phyloP scores from a whole-genome alignment of 2,329 filamentous ascomycete species.

The Stachybotrys chlorohalonatus region DNA sequence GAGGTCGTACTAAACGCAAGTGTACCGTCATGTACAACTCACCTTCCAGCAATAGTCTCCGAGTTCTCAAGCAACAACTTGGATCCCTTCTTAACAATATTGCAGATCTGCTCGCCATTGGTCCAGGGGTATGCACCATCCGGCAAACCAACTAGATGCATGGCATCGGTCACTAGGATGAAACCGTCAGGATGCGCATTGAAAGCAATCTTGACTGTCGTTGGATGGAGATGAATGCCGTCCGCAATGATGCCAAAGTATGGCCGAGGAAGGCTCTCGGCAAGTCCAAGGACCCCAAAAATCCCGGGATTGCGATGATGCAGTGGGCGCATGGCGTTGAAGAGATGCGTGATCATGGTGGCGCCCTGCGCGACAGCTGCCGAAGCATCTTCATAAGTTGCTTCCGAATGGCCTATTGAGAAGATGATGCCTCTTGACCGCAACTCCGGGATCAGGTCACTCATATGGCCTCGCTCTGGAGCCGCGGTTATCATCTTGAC shows the following conservation, averaged over 20 bases:
- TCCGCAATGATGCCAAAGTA: slow-evolving; percentile 88
- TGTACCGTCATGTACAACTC: slow-evolving; percentile 19
- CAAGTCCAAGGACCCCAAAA: slow-evolving; percentile 72
- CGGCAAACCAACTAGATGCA: slow-evolving; percentile 75
- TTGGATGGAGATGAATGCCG: slow-evolving; percentile 82
- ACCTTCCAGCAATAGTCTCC: slow-evolving; percentile 69
- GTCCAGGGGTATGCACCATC: slow-evolving; percentile 84
- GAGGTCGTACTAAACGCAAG: background rate
- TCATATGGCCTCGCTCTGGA: slow-evolving; percentile 68
- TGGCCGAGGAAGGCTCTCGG: slow-evolving; percentile 50
- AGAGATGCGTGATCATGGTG: slow-evolving; percentile 85
- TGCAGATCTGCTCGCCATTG: slow-evolving; percentile 53
- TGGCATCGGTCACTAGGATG: slow-evolving; percentile 86
- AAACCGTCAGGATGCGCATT: slow-evolving; percentile 77
- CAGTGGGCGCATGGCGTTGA: slow-evolving; percentile 87
- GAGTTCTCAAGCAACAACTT: slow-evolving; percentile 70
- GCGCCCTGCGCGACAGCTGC: slow-evolving; percentile 64
- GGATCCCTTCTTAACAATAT: slow-evolving; percentile 61
- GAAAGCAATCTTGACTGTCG: slow-evolving; percentile 81
- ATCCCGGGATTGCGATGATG: slow-evolving; percentile 88
- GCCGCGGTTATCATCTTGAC: slow-evolving; percentile 82
- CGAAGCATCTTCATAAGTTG: slow-evolving; percentile 74
- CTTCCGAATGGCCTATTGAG: slow-evolving; percentile 80
- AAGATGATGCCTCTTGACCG: slow-evolving; percentile 59
- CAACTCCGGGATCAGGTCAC: slow-evolving; percentile 58